phyloP scores from a whole-genome alignment of 169 alveolate species.

The Plasmodium berghei region DNA sequence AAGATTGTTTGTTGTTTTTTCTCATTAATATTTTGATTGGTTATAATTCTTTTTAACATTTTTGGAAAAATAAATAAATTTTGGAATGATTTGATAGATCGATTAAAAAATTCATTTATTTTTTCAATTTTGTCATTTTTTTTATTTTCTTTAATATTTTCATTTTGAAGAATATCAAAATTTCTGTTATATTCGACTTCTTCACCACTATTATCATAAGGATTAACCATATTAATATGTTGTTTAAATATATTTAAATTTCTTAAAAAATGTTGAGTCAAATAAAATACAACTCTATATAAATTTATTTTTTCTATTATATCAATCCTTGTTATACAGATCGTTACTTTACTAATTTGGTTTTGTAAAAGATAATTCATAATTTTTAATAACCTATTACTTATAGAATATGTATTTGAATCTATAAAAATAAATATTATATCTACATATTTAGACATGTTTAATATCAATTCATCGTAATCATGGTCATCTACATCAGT shows the following conservation, averaged over 20 bases:
- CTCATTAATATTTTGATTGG: neutral
- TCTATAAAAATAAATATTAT: conserved; percentile 40
- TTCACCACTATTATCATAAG: neutral
- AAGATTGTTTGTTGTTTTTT: neutral
- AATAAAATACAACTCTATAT: conserved; percentile 47
- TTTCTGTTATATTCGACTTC: too few relatives aligned
- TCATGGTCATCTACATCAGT: conserved; percentile 24
- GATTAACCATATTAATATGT: neutral
- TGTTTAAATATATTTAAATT: conserved; percentile 38
- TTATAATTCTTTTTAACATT: conserved; percentile 10
- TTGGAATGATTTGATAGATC: conserved; percentile 52
- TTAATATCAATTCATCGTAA: conserved; percentile 49
- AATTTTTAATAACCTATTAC: conserved; percentile 35
- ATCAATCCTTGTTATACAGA: conserved; percentile 55
- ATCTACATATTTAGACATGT: conserved; percentile 59
- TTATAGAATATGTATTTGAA: conserved; percentile 45
- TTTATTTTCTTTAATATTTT: neutral
- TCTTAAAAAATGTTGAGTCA: conserved; percentile 58
- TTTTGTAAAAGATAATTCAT: conserved; percentile 52
- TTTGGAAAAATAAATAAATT: conserved; percentile 39
- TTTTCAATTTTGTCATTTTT: neutral
- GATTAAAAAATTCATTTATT: conserved; percentile 20
- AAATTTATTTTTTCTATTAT: conserved; percentile 20
- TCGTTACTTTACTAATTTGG: conserved; percentile 53
- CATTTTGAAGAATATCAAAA: neutral